A percentile compares a stretch with the other conserved stretches of the same genome.
Evolutionary conservation across 768 basidiomycete genomes (phyloP).

Genomic region (Kwoniella europaea): DNA sequence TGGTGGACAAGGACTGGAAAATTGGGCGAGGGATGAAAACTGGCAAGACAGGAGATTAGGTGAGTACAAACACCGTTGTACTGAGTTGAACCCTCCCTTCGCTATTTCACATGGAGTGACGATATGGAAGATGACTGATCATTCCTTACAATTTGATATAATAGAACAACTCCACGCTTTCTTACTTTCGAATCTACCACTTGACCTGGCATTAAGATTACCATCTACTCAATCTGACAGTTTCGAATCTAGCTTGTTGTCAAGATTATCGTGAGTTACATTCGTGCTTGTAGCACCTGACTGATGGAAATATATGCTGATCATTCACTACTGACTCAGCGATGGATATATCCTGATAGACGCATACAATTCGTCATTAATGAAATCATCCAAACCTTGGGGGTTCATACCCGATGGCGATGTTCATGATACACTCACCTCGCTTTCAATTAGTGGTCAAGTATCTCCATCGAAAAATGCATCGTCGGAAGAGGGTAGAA

Average conservation of each 20-base stretch:
- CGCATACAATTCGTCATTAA: slow-evolving; percentile 48
- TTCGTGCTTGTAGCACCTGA: neutral
- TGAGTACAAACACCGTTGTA: slow-evolving; percentile 8
- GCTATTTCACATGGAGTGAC: too few relatives aligned
- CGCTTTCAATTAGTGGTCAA: neutral
- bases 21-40: slow-evolving; percentile 31
- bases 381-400: slow-evolving; percentile 46
- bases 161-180: slow-evolving; percentile 49
- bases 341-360: slow-evolving; percentile 52
- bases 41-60: slow-evolving; percentile 31
- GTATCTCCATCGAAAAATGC: slow-evolving; percentile 10
- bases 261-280: slow-evolving; percentile 46
- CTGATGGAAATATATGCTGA: neutral
- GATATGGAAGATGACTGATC: neutral
- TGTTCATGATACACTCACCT: slow-evolving; percentile 49
- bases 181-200: slow-evolving; percentile 42
- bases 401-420: slow-evolving; percentile 53
- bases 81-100: too few relatives aligned
- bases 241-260: slow-evolving; percentile 28
- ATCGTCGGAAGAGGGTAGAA: slow-evolving; percentile 12
- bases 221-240: slow-evolving; percentile 15
- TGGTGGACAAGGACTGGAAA: slow-evolving; percentile 21
- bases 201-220: slow-evolving; percentile 31
- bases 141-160: neutral
- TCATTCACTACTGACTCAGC: slow-evolving; percentile 14